Evolutionary conservation across 352 stramenopile genomes (phyloP), one percentile per base, ranked within the genome.

Genomic region (Ophiocytium majus): DNA sequence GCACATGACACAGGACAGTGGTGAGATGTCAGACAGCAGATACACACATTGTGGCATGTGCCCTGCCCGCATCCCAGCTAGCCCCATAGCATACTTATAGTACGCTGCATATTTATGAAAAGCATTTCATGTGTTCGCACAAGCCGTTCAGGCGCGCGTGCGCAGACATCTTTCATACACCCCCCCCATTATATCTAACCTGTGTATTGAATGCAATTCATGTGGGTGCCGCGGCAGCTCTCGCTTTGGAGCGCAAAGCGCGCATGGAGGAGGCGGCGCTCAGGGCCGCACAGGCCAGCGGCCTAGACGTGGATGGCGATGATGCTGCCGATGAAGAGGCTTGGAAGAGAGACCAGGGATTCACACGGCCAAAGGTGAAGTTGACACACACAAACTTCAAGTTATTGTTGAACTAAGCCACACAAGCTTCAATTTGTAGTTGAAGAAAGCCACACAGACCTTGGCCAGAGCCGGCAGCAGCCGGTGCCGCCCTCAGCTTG

Each of bases 311-410:
- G 10, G 75, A 49, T 35, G 64, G 14, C 28, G 79, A 83, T 81
- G 9, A 63, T 19, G 66, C 79, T 9, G 36, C 36, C 10, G 84
- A 86, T 23, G 63, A 75, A 28, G 75, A 80, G 14, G 80, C 81
- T 32, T 85, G 84, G 78, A 66, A 85, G 23, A 43, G 81, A 35
- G 84, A 88, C 57, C 84, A 88, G 36, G 84, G 84, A 0, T 88
- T 88, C 32, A 88, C 84, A 66, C 64, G 81, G 35, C 79, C 79
- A 23, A 88, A 86, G 84, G 84, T 78, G 35, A 78, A 78, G 35
- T 43, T 43, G 32, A 17, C 32, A 78, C 5, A 78, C 14, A 78
- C 14, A 14, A 5, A 35, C 5, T 43, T 78, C 5, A 5, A 78
- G 5, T 43, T 43, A 17, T 43, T 78, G 66, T 14, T 35, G 35